These are phyloP conservation scores for Basipetospora chlamydospora DNA, from an alignment of 2,329 filamentous ascomycete species.

Conservation along the genomic window DNA sequence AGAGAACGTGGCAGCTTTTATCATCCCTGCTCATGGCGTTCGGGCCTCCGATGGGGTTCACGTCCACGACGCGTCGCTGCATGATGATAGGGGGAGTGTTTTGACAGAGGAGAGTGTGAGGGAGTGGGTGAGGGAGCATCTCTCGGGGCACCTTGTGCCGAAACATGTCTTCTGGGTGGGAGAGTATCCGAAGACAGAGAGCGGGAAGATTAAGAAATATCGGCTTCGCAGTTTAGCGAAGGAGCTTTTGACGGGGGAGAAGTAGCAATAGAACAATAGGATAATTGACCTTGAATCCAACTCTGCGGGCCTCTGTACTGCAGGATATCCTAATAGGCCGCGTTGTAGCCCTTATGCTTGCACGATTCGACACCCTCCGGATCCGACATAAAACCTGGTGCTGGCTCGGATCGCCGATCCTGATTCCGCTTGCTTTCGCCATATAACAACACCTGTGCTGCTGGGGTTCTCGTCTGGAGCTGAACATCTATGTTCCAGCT, in stretches of 20 bases:
- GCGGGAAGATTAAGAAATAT: slow-evolving; percentile 94
- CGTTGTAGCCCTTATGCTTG: too few species aligned
- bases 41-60: slow-evolving; percentile 5
- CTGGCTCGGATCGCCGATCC: too few species aligned
- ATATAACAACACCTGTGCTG: too few species aligned
- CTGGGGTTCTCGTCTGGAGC: too few species aligned
- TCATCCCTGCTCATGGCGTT: slow-evolving; percentile 36
- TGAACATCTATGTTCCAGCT: too few species aligned
- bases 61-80: neutral
- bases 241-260: slow-evolving; percentile 14
- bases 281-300: too few species aligned
- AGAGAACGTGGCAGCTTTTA: slow-evolving; percentile 74
- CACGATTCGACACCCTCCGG: too few species aligned
- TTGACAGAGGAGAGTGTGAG: slow-evolving; percentile 47
- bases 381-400: too few species aligned
- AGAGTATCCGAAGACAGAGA: slow-evolving; percentile 86
- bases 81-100: neutral
- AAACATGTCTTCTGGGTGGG: slow-evolving; percentile 80
- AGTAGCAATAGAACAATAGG: neutral
- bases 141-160: slow-evolving; percentile 68
- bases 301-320: too few species aligned
- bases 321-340: too few species aligned
- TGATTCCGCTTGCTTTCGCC: too few species aligned
- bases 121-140: slow-evolving; percentile 53
- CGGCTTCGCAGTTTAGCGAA: slow-evolving; percentile 56